phyloP scores from a whole-genome alignment of 106 monocot genomes.

The Hemerocallis citrina region DNA sequence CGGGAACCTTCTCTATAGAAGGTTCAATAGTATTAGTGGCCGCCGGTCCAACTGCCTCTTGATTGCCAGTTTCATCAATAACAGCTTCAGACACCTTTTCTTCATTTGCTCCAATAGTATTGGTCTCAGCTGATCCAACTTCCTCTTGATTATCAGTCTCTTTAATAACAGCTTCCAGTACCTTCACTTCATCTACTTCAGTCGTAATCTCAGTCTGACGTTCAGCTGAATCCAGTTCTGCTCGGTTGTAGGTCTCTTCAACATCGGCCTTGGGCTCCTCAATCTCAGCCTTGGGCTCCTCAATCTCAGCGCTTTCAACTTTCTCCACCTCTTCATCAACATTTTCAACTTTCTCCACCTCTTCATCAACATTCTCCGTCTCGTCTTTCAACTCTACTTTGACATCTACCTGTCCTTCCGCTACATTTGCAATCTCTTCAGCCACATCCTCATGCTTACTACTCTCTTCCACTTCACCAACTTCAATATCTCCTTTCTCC shows the following conservation, averaged over 20 bases:
- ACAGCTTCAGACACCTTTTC: no score
- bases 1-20: no score
- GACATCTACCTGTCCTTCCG: no score
- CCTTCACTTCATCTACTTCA: no score
- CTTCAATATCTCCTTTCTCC: not conserved
- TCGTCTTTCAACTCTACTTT: not conserved
- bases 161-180: not conserved
- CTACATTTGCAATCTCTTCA: not conserved
- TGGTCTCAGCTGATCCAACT: not conserved
- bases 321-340: not conserved
- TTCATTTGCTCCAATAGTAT: no score
- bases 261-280: not conserved
- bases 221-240: no score
- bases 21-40: no score
- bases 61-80: not conserved
- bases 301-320: no score
- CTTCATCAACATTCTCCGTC: not conserved
- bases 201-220: no score
- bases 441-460: not conserved
- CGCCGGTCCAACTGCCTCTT: no score
- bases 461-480: not conserved
- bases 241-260: no score
- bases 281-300: not conserved
- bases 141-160: not conserved
- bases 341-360: not conserved